phyloP scores from a whole-genome alignment of 1,284 basidiomycete genomes.

The Cryptococcus wingfieldii region DNA sequence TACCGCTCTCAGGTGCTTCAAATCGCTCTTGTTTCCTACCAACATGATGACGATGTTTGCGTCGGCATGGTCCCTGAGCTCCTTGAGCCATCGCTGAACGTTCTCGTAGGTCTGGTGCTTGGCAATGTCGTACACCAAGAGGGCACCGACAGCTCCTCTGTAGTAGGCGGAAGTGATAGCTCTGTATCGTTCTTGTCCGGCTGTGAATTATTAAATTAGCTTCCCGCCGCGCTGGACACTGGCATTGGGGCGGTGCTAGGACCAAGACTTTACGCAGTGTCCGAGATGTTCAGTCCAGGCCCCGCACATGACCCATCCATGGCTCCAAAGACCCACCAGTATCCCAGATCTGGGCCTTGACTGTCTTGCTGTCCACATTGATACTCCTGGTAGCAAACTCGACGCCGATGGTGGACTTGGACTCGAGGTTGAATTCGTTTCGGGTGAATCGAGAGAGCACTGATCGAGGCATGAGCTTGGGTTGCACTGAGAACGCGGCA shows the following conservation, averaged over 20 bases:
- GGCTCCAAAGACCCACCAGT: slow-evolving; percentile 62
- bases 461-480: background rate
- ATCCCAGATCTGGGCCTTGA: slow-evolving; percentile 99
- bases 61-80: slow-evolving; percentile 89
- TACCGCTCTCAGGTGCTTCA: slow-evolving; percentile 93
- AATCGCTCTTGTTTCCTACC: slow-evolving; percentile 94
- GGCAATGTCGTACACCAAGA: slow-evolving; percentile 88
- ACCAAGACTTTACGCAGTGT: background rate
- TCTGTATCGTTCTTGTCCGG: slow-evolving; percentile 97
- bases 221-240: background rate
- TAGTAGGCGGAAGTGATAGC: slow-evolving; percentile 99
- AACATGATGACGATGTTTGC: slow-evolving; percentile 93
- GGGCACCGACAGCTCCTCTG: slow-evolving; percentile 90
- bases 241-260: background rate
- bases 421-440: slow-evolving; percentile 98
- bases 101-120: slow-evolving; percentile 96
- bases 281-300: background rate
- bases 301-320: background rate
- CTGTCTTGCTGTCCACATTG: slow-evolving; percentile 90
- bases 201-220: slow-evolving; percentile 48
- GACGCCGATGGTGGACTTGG: slow-evolving; percentile 98
- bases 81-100: slow-evolving; percentile 97
- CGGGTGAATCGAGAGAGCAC: slow-evolving; percentile 88
- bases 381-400: slow-evolving; percentile 97
- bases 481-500: background rate